These are phyloP conservation scores for Blastomyces parvus DNA, from an alignment of 2,329 filamentous ascomycete genomes.

Conservation along the genomic window DNA sequence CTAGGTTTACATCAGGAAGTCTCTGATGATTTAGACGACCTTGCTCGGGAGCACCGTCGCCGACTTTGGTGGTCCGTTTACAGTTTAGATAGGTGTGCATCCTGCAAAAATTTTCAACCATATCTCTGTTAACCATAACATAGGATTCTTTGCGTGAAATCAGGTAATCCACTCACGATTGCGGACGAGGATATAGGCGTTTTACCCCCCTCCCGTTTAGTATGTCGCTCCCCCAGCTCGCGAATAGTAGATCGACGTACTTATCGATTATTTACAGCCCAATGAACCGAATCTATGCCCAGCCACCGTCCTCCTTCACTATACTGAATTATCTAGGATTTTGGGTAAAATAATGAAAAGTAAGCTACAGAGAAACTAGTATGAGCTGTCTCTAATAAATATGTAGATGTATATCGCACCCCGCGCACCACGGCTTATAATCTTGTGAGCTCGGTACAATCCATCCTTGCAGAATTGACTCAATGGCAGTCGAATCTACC, in stretches of 20 bases:
- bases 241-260: slow-evolving; percentile 14
- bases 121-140: slow-evolving; percentile 3
- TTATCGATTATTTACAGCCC: slow-evolving; percentile 15
- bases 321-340: slow-evolving; percentile 46
- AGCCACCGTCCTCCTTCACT: slow-evolving; percentile 42
- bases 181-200: slow-evolving; percentile 47
- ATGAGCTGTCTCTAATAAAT: slow-evolving; percentile 9
- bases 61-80: slow-evolving; percentile 51
- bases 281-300: slow-evolving; percentile 37
- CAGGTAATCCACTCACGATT: slow-evolving; percentile 47
- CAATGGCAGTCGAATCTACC: slow-evolving; percentile 44
- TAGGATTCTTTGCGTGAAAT: slow-evolving; percentile 44
- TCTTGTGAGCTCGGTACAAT: slow-evolving; percentile 43
- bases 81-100: slow-evolving; percentile 40
- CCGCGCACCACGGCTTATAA: slow-evolving; percentile 40
- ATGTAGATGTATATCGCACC: slow-evolving; percentile 41
- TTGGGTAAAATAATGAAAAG: slow-evolving; percentile 41
- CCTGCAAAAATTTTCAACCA: neutral
- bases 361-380: slow-evolving; percentile 11
- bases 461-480: slow-evolving; percentile 42
- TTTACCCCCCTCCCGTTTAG: slow-evolving; percentile 25
- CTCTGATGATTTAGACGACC: slow-evolving; percentile 32
- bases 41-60: slow-evolving; percentile 41
- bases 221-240: slow-evolving; percentile 15
- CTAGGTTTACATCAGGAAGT: slow-evolving; percentile 49